phyloP scores from a whole-genome alignment of 805 yeast species.

The Clavispora asparagi region DNA sequence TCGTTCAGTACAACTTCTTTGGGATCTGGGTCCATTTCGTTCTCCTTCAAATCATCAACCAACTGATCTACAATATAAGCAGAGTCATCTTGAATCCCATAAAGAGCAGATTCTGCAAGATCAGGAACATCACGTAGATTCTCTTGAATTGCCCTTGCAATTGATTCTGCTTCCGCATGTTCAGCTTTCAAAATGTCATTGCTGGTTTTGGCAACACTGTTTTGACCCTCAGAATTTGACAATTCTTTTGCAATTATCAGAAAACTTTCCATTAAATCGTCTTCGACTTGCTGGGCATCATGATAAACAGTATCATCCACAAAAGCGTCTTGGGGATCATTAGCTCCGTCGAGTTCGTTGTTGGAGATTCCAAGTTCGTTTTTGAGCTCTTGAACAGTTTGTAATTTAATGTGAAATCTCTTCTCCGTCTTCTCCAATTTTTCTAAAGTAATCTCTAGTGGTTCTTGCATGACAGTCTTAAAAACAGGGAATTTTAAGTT shows the following conservation, averaged over 20 bases:
- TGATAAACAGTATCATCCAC: background rate
- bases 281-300: background rate
- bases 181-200: background rate
- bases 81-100: background rate
- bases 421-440: slow-evolving; percentile 10
- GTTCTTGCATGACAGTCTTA: slow-evolving; percentile 8
- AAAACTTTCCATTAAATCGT: background rate
- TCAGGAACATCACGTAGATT: too few species aligned
- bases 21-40: too few species aligned
- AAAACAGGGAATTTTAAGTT: slow-evolving; percentile 4
- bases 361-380: slow-evolving; percentile 3
- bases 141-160: too few species aligned
- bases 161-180: background rate
- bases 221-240: background rate
- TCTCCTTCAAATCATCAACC: too few species aligned
- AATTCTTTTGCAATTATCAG: background rate
- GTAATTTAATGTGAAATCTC: slow-evolving; percentile 11
- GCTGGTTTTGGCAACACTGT: background rate
- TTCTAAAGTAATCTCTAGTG: slow-evolving; percentile 6
- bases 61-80: too few species aligned
- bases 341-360: background rate
- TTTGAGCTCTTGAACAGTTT: slow-evolving; percentile 9
- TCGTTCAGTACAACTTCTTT: too few species aligned
- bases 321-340: background rate
- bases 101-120: background rate